phyloP scores from a whole-genome alignment of 108 stramenopile genomes.

The Skeletonema tropicum region DNA sequence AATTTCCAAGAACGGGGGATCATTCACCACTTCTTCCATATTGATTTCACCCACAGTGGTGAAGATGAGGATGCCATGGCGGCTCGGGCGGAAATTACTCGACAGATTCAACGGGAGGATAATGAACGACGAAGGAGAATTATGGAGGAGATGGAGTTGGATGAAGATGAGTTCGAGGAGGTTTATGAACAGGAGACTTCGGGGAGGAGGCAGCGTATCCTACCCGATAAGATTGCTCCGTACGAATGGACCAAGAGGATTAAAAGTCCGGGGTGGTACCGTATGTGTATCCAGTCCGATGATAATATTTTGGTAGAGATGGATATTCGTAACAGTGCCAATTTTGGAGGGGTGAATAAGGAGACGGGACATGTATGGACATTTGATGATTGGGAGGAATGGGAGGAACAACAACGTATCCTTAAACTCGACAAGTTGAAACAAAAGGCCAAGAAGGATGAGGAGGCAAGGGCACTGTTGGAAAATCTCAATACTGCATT shows the following conservation, averaged over 20 bases:
- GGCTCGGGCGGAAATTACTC: slow-evolving; percentile 18
- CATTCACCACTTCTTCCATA: slow-evolving; percentile 7
- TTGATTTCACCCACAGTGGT: slow-evolving; percentile 23
- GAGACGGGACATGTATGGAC: slow-evolving; percentile 68
- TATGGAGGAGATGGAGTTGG: not conserved
- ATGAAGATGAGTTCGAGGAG: slow-evolving; percentile 5
- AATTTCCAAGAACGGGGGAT: slow-evolving; percentile 9
- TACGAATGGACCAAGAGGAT: slow-evolving; percentile 31
- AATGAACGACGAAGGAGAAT: not conserved
- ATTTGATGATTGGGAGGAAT: slow-evolving; percentile 54
- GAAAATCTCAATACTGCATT: slow-evolving; percentile 27
- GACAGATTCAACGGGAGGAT: slow-evolving; percentile 3
- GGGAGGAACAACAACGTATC: slow-evolving; percentile 57
- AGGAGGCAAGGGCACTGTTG: slow-evolving; percentile 16
- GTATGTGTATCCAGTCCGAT: slow-evolving; percentile 59
- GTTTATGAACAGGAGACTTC: not conserved
- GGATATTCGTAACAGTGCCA: slow-evolving; percentile 67
- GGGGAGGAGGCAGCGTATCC: not conserved
- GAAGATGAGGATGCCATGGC: slow-evolving; percentile 27
- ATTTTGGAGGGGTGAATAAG: slow-evolving; percentile 61
- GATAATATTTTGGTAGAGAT: slow-evolving; percentile 63
- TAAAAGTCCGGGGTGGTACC: slow-evolving; percentile 70
- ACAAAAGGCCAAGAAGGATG: slow-evolving; percentile 22
- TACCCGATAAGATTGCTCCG: slow-evolving; percentile 21
- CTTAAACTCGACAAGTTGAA: slow-evolving; percentile 53